Base-by-base conservation (phyloP, 768 basidiomycete genomes). In the Suillus subalutaceus region DNA sequence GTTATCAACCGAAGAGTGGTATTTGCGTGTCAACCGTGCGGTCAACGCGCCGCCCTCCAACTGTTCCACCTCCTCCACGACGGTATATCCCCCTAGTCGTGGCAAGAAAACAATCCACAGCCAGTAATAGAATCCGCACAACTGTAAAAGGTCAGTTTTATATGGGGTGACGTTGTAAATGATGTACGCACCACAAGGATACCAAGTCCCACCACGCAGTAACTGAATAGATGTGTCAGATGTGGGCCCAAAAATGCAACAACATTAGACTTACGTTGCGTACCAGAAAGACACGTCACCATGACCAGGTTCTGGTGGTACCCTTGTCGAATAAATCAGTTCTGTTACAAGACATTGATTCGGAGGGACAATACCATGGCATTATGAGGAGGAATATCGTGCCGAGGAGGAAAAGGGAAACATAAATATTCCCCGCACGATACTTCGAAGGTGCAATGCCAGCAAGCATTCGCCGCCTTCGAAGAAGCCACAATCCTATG, bases 41-140 rank as follows among this genome's bases (percentile, higher is more conserved):
- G 77, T 80, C 59, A 72, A 70, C 16, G 75, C 78, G 26, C 79
- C 75, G 30, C 79, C 79, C 23, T 80, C 66, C 20, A 75, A 71
- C 37, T 72, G 73, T 68, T 85, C 82, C 35, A 86, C 75, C 70
- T 86, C 82, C 63, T 83, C 81, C 1, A 82, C 77, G 9, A 85
- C 76, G 57, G 81, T 79, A 65, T 86, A 85, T 0, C 80, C 80
- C 12, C 84, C 80, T 6, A 78, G 59, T 59, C 70, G 78, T 20
- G 84, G 84, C 5, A 86, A 75, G 2, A 82, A 40, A 12, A 81
- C 71, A 37, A 83, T 80, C 83, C 84, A 85, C n/a, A 84, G 32
- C 44, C 69, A 72, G 61, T 75, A 76, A 64, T 78, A 74, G 35
- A 73, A 37, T 20, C 64, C 71, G 35, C 72, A 73, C 20, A 70